Conservation (phyloP, 2,329 filamentous ascomycete species). For the Neofusicoccum ribis region DNA sequence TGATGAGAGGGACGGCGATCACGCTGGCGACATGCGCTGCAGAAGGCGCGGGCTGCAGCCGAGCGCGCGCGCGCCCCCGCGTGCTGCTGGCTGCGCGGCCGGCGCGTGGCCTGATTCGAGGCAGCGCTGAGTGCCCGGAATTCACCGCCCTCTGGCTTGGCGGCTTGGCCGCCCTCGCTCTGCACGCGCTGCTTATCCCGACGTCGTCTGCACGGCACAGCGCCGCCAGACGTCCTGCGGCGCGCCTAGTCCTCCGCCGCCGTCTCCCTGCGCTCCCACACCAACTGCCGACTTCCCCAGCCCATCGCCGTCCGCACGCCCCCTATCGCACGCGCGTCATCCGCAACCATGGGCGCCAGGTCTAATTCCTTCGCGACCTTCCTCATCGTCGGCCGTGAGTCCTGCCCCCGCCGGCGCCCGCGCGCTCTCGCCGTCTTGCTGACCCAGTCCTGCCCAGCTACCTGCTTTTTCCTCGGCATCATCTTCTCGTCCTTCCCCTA, state of each 20-base stretch:
- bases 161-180: background rate
- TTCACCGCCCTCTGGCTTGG: background rate
- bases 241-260: background rate
- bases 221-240: background rate
- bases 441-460: constrained; percentile 44
- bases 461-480: constrained; percentile 97
- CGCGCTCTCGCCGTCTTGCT: constrained; percentile 17
- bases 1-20: background rate
- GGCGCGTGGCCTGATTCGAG: background rate
- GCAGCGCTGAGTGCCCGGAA: background rate
- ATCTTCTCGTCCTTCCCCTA: constrained; percentile 96
- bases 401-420: constrained; percentile 18
- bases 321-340: background rate
- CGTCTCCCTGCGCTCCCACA: background rate
- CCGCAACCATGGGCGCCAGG: constrained; percentile 22
- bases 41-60: background rate
- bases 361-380: constrained; percentile 83
- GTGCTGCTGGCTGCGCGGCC: background rate
- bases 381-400: constrained; percentile 91
- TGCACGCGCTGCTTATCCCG: constrained; percentile 8
- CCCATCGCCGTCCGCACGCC: background rate
- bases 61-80: background rate
- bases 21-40: background rate
- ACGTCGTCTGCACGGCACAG: constrained; percentile 1
- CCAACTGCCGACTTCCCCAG: background rate